Evolutionary conservation across 805 yeast genomes (phyloP), one percentile per base, ranked within the genome.

Genomic region (Zygoascus biomembranicola): DNA sequence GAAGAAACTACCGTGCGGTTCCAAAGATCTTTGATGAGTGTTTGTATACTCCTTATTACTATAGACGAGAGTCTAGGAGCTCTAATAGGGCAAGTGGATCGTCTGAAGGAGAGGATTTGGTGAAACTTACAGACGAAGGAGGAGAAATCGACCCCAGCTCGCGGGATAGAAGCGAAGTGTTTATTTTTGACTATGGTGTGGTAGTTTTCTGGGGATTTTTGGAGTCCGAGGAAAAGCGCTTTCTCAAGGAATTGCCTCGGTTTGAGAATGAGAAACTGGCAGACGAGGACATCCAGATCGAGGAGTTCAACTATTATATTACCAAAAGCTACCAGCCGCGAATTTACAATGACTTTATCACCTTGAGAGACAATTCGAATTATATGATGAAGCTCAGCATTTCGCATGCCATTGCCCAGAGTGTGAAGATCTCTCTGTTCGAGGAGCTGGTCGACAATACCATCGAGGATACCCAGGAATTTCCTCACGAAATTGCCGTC

Each of bases 361-460:
- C 98, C 0, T 72, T 94, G 47, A 77, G 96, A 59, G 98, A 92
- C 64, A 96, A 90, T 62, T 72, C 80, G 20, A 92, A 90, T 66
- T 90, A 90, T 66, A 87, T 92, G 96, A 74, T 89, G 53, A 94
- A 94, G 68, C 75, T 94, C 48, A 87, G 96, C 8, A 88, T 94
- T 10, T 89, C 97, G 1, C 97, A 92, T 71, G 98, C 98, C 0
- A 80, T 94, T 35, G 90, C 98, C 1, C 99, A 94, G 69, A 85
- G 95, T 32, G 98, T 89, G 39, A 94, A 94, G 70, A 92, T 94
- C 26, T 90, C 98, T 5, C 72, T 94, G 32, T 94, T 94, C 69
- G 99, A 94, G 69, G 98, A 92, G 67, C 77, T 94, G 61, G 96
- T 94, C 11, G 97, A 92, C 69, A 90, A 90, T 67, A 94, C 99